Evolutionary conservation across 352 stramenopile species (phyloP), one percentile per base, ranked within the genome.

Genomic region (Globisporangium ultimum): DNA sequence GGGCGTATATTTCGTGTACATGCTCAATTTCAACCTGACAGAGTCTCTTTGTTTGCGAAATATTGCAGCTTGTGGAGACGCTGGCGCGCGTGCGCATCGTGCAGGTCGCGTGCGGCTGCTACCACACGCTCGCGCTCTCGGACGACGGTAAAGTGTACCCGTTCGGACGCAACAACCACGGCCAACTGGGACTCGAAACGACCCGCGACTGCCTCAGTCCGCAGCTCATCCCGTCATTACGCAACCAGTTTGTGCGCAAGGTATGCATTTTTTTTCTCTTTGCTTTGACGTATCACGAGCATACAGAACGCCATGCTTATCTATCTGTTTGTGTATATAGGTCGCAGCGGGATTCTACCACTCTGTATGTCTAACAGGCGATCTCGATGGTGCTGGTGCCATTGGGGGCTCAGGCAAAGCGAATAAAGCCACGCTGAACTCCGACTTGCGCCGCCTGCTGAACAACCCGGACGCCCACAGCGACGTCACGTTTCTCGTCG

Each of bases 81-180:
- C 71, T 94, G 20, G 65, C 56, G 3, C 72, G 79, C 3, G 65
- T 87, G 22, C 76, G 73, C 13, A 80, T 93, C 50, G 65, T 80
- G n/a, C 76, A 90, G 36, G 77, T 93, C 18, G 76, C 86, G 24
- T 95, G 86, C 28, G 88, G 88, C 18, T 93, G 84, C 64, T 95
- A 95, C 51, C 88, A 96, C 69, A 96, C 83, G 21, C 72, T 96
- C 12, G 60, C 76, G 3, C 78, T 95, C 32, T 91, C 81, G 15
- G 81, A 91, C n/a, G 78, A 93, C 34, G 88, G 86, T 10, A 89
- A 88, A 61, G 86, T 96, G 42, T 95, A 92, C 55, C 92, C 96
- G 18, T 98, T 97, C 67, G 93, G 93, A 21, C 74, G 92, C 34
- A 98, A 98, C 65, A 97, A 98, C 57, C 92, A 98, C 66, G 93